These are phyloP conservation scores for Phanerochaete carnosa DNA, from an alignment of 768 basidiomycete genomes.

Conservation along the genomic window DNA sequence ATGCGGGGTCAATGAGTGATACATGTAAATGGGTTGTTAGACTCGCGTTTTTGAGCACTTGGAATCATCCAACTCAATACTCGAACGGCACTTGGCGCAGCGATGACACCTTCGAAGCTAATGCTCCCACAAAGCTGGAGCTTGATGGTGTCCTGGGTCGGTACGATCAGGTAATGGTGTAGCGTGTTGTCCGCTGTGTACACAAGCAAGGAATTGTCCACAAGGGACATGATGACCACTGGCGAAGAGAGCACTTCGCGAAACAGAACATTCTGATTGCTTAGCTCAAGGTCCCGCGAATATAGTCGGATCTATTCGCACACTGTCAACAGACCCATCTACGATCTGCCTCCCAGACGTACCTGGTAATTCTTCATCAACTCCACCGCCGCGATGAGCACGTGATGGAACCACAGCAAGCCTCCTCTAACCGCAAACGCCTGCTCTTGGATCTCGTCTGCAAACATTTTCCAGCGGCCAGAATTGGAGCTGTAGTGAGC, in stretches of 20 bases:
- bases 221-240: conserved; percentile 83
- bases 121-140: conserved; percentile 93
- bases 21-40: not conserved
- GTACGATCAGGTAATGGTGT: conserved; percentile 87
- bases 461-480: conserved; percentile 93
- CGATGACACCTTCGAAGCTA: conserved; percentile 87
- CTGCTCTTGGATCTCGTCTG: conserved; percentile 78
- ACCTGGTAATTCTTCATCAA: conserved; percentile 77
- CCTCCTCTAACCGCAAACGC: conserved; percentile 88
- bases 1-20: not conserved
- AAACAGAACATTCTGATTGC: conserved; percentile 79
- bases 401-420: conserved; percentile 94
- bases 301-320: conserved; percentile 81
- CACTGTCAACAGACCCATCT: not conserved
- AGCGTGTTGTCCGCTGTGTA: conserved; percentile 95
- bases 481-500: conserved; percentile 93
- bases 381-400: conserved; percentile 89
- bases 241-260: conserved; percentile 73
- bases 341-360: conserved; percentile 11
- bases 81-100: conserved; percentile 77
- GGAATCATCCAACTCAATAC: conserved; percentile 98
- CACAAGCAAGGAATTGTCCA: conserved; percentile 92
- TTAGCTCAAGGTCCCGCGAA: conserved; percentile 86
- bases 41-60: conserved; percentile 84
- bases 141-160: conserved; percentile 78